These are phyloP conservation scores for Theileria annulata DNA, from an alignment of 169 alveolate genomes.

Conservation along the genomic window DNA sequence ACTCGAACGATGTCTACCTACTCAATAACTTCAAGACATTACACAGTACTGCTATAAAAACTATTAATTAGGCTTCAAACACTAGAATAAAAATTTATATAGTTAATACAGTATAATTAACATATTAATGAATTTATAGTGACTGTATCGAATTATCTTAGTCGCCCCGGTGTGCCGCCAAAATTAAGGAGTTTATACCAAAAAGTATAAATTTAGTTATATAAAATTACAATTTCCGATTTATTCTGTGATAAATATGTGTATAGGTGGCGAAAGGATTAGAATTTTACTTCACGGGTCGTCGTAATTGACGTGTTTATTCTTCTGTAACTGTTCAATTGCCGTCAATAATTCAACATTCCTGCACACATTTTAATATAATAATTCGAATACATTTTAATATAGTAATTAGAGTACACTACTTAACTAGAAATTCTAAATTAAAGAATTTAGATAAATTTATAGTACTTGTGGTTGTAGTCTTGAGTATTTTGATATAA, in stretches of 20 bases:
- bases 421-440: not conserved
- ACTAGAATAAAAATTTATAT: not conserved
- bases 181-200: not conserved
- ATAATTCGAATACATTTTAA: not conserved
- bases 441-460: not conserved
- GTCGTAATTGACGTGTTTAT: slow-evolving; percentile 3
- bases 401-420: not conserved
- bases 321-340: slow-evolving; percentile 47
- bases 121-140: no score
- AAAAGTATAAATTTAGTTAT: not conserved
- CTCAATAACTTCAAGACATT: not conserved
- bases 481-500: slow-evolving; percentile 44
- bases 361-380: slow-evolving; percentile 18
- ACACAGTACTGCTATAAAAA: not conserved
- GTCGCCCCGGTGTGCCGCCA: slow-evolving; percentile 24
- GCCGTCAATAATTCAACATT: slow-evolving; percentile 37
- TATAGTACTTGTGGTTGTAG: slow-evolving; percentile 9
- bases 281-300: slow-evolving; percentile 9
- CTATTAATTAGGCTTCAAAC: not conserved
- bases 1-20: slow-evolving; percentile 15
- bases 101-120: not conserved
- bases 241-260: not conserved
- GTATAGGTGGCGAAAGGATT: slow-evolving; percentile 10
- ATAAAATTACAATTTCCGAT: not conserved
- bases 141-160: not conserved